These are phyloP conservation scores for Gnaphalium uliginosum DNA, from an alignment of 129 eudicot genomes.

Conservation along the genomic window DNA sequence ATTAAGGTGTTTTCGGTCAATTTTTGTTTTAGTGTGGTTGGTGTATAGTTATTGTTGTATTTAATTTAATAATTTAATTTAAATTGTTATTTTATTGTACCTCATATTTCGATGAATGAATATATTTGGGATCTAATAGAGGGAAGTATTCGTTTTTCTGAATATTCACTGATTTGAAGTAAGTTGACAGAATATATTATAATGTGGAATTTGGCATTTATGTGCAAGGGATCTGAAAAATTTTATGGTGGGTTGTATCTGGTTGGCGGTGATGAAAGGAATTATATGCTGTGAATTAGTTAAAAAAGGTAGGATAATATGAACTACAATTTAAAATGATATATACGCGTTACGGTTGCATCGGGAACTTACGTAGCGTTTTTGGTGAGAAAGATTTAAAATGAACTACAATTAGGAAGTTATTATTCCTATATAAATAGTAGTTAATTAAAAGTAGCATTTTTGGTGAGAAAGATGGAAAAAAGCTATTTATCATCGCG, in stretches of 20 bases:
- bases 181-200: not conserved
- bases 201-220: not conserved
- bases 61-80: not conserved
- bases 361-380: no score
- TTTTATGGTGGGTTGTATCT: not conserved
- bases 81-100: not conserved
- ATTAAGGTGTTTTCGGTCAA: constrained; percentile 1
- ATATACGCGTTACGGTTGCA: no score
- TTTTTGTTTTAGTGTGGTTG: not conserved
- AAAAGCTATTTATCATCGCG: no score
- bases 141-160: not conserved
- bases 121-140: not conserved
- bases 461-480: no score
- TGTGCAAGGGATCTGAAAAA: not conserved
- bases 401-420: no score
- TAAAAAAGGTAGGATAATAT: no score
- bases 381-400: no score
- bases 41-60: constrained; percentile 15
- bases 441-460: no score
- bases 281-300: no score
- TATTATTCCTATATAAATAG: no score
- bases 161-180: not conserved
- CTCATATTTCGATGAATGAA: not conserved
- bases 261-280: no score
- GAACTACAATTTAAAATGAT: no score